These are phyloP conservation scores for Fomitopsis serialis DNA, from an alignment of 768 basidiomycete species.

Conservation along the genomic window DNA sequence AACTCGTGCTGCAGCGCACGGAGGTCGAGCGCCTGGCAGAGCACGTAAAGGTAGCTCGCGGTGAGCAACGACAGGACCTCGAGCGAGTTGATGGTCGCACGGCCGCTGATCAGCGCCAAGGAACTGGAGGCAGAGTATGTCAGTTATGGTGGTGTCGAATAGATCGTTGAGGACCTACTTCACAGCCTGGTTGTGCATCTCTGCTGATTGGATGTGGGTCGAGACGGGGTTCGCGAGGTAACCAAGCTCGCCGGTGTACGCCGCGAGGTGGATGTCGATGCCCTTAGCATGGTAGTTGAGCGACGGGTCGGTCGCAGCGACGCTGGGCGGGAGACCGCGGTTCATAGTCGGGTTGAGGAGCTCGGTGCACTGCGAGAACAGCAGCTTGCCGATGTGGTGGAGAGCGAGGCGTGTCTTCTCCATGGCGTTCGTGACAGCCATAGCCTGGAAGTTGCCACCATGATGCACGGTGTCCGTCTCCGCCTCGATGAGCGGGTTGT, in stretches of 20 bases:
- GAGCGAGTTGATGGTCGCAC: slow-evolving; percentile 72
- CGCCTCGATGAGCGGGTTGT: slow-evolving; percentile 79
- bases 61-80: slow-evolving; percentile 74
- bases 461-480: slow-evolving; percentile 64
- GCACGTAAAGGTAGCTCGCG: slow-evolving; percentile 69
- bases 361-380: slow-evolving; percentile 56
- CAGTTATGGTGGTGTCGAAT: neutral
- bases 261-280: slow-evolving; percentile 77
- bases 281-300: slow-evolving; percentile 84
- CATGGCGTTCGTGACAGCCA: slow-evolving; percentile 82
- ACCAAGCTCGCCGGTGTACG: slow-evolving; percentile 79
- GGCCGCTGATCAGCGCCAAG: slow-evolving; percentile 76
- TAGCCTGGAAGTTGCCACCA: slow-evolving; percentile 89
- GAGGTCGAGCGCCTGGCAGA: slow-evolving; percentile 84
- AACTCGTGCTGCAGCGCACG: slow-evolving; percentile 72
- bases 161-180: slow-evolving; percentile 47
- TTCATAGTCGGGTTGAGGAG: slow-evolving; percentile 79
- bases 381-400: slow-evolving; percentile 45
- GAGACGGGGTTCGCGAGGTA: slow-evolving; percentile 80
- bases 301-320: slow-evolving; percentile 76
- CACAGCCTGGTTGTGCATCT: slow-evolving; percentile 91
- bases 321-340: slow-evolving; percentile 75
- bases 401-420: slow-evolving; percentile 70
- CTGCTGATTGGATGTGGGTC: slow-evolving; percentile 80
- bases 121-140: slow-evolving; percentile 43